Base-by-base conservation (phyloP, 2,329 filamentous ascomycete species). In the Verticillium alfalfae region DNA sequence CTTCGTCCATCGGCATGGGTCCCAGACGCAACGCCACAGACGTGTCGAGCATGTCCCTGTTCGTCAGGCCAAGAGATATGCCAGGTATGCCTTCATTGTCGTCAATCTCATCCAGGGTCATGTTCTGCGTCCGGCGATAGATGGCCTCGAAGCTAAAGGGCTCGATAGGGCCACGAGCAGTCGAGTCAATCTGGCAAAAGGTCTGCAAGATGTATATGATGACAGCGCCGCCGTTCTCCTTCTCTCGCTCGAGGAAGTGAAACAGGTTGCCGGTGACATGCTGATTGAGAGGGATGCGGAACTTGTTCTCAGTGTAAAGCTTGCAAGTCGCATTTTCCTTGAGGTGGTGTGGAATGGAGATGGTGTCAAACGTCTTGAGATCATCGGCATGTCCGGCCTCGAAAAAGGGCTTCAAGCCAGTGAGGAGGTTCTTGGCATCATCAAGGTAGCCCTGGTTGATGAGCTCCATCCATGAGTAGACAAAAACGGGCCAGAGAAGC, bases 401-500 rank as follows among this genome's bases (percentile, higher is more conserved):
- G 69, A 98, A 98, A 60, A 87, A 74, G 2, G 74, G 70, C 60
- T 87, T 87, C 70, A 91, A 87, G 5, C 84, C 80, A 34, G 85
- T 83, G 64, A 96, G 88, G 70, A 96, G 94, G 2, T 83, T 79
- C 66, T 90, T 88, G 15, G 88, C 87, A 62, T 96, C 92, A 45
- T 85, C 84, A 1, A 84, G 78, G 67, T 90, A 93, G 65, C 87
- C 87, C 63, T 92, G 86, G 38, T 81, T 81, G 34, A 96, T 84
- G 61, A 98, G 84, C 62, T 92, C 88, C 34, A 99, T 80, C 71
- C 91, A 97, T 0, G 92, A 95, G 75, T 99, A 96, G 58, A 98
- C 91, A 70, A 97, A 98, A 0, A 96, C 79, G 0, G 95, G 95
- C 93, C 95, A 99, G 16, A 97, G 78, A 4, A 98, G 81, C 67